Evolutionary conservation across 2,329 filamentous ascomycete species (phyloP), one percentile per base, ranked within the genome.

Genomic region (Coniochaeta sp.): DNA sequence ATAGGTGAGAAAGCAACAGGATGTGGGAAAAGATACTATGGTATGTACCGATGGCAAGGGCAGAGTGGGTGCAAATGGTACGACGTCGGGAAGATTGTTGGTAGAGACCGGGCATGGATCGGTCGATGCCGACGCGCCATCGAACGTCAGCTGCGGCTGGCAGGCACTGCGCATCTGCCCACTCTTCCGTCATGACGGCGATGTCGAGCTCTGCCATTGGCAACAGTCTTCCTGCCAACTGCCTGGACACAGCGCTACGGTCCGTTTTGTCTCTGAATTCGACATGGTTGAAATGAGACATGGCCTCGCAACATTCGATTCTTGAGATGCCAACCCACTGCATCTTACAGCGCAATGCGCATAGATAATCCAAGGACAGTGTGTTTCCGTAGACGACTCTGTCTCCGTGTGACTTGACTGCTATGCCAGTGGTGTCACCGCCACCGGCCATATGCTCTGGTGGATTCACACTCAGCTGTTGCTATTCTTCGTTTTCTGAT

Each of bases 71-170:
- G 38, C 16, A 58, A 58, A 58, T 58, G 56, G 56, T 56, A 34
- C 33, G 54, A 56, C 31, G 54, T 56, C n/a, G 31, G 54, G 26
- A 14, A 19, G 12, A 3, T 12, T 55, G 52, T 33, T 31, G 31
- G 54, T 24, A 57, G 57, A 56, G 50, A 58, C 28, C 62, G 60
- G 61, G 61, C 58, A 64, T 59, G 60, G 61, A 62, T 64, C 63
- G 63, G 63, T 63, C 63, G 63, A 64, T 64, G 50, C 63, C 61
- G 63, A 58, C 47, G 47, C 55, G 22, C 43, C 22, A 34, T 55
- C n/a, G 31, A 33, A 44, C 61, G 50, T 54, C 47, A 58, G 24
- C 52, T 33, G 52, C 60, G 36, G 44, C 26, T 47, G 38, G 56
- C 56, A 28, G 38, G 19, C 56, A 34, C 34, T 34, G 31, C n/a